phyloP scores from a whole-genome alignment of 2,329 filamentous ascomycete genomes.

The Colletotrichum zoysiae region DNA sequence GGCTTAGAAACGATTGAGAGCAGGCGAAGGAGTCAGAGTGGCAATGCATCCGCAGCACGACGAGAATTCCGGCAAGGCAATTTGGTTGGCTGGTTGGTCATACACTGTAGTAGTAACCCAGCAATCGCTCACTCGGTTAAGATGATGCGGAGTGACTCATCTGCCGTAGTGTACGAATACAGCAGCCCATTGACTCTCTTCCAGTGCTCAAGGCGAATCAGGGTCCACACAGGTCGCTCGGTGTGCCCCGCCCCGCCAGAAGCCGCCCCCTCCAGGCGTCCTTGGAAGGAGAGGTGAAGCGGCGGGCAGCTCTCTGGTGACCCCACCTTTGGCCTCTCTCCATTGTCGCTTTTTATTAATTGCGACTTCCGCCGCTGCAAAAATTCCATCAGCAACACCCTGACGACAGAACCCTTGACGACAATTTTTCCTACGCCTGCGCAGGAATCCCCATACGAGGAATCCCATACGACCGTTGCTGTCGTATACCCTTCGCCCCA shows the following conservation, averaged over 20 bases:
- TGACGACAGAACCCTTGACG: slow-evolving; percentile 24
- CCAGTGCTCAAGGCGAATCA: slow-evolving; percentile 22
- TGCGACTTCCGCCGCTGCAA: slow-evolving; percentile 39
- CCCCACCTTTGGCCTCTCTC: slow-evolving; percentile 29
- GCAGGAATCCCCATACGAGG: neutral
- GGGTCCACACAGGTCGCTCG: slow-evolving; percentile 33
- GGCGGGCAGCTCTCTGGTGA: slow-evolving; percentile 19
- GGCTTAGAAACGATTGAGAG: slow-evolving; percentile 3
- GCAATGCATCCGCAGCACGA: slow-evolving; percentile 22
- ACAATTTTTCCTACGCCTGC: slow-evolving; percentile 3
- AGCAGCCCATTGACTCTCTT: slow-evolving; percentile 23
- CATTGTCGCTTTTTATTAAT: slow-evolving; percentile 42
- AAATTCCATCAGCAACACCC: slow-evolving; percentile 40
- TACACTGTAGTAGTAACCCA: neutral
- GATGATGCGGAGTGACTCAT: slow-evolving; percentile 37
- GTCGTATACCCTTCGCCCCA: neutral
- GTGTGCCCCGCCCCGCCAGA: slow-evolving; percentile 31
- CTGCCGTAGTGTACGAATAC: slow-evolving; percentile 14
- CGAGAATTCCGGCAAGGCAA: slow-evolving; percentile 6
- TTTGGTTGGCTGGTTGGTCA: slow-evolving; percentile 10
- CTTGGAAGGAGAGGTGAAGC: slow-evolving; percentile 14
- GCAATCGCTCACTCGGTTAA: slow-evolving; percentile 1
- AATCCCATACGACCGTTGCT: neutral
- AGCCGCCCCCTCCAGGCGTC: slow-evolving; percentile 14
- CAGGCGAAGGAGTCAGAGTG: slow-evolving; percentile 32